Evolutionary conservation across 2,329 filamentous ascomycete species (phyloP).

Genomic region (Xylariaceae sp.): DNA sequence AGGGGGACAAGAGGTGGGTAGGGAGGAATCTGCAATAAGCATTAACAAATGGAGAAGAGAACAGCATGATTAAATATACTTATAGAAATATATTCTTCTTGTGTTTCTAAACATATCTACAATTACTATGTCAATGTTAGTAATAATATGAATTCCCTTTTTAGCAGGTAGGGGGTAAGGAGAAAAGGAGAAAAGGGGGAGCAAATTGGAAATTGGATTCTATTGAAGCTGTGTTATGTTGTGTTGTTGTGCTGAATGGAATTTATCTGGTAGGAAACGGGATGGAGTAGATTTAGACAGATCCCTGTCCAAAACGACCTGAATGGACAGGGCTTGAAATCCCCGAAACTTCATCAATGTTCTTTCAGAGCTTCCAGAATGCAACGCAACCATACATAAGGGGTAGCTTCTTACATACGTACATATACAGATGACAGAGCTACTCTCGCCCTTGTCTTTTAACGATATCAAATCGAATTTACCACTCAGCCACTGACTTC

Average conservation of each 20-base stretch:
- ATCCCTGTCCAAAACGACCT: slow-evolving; percentile 9
- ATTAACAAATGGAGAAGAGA: no score
- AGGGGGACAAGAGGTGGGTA: no score
- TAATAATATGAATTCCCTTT: neutral
- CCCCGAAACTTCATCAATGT: slow-evolving; percentile 25
- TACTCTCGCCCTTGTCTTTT: neutral
- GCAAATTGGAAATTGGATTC: neutral
- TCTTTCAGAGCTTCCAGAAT: slow-evolving; percentile 28
- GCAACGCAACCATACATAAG: slow-evolving; percentile 5
- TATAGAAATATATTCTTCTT: no score
- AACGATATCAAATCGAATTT: neutral
- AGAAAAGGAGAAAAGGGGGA: neutral
- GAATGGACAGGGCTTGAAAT: slow-evolving; percentile 21
- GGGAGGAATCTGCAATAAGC: no score
- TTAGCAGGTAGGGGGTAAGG: neutral
- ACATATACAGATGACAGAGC: slow-evolving; percentile 1
- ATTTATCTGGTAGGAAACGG: neutral
- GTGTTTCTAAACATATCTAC: no score
- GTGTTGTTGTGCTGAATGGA: neutral
- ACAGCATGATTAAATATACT: no score
- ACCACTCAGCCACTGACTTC: neutral
- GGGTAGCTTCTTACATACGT: slow-evolving; percentile 6
- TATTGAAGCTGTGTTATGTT: neutral
- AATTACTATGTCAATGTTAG: no score
- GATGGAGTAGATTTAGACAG: slow-evolving; percentile 10